These are phyloP conservation scores for Tylopilus sp. DNA, from an alignment of 1,284 basidiomycete genomes.

Conservation along the genomic window DNA sequence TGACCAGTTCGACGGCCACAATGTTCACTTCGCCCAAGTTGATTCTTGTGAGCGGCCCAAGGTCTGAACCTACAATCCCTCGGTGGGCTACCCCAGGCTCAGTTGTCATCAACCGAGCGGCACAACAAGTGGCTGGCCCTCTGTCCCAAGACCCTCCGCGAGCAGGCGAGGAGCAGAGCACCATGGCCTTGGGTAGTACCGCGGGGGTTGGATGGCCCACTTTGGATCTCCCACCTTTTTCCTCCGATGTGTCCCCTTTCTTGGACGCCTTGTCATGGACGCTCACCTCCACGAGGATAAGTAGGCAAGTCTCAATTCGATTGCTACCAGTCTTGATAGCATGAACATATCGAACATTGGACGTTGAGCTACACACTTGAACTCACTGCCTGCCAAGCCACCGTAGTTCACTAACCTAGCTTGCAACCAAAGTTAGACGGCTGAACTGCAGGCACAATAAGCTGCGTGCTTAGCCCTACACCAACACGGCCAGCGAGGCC, in stretches of 20 bases:
- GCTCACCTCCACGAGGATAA: conserved; percentile 4
- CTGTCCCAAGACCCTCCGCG: conserved; percentile 38
- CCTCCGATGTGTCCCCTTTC: conserved; percentile 17
- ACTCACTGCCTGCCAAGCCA: neutral
- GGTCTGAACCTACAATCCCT: conserved; percentile 46
- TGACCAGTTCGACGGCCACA: conserved; percentile 46
- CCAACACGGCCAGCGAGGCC: neutral
- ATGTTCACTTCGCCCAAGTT: conserved; percentile 40
- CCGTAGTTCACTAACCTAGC: neutral
- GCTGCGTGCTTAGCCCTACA: too few relatives aligned
- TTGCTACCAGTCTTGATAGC: neutral
- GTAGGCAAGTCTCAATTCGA: conserved; percentile 6
- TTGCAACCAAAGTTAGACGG: neutral
- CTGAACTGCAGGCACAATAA: too few relatives aligned
- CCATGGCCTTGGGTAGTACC: conserved; percentile 36
- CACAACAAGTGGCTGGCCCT: conserved; percentile 34
- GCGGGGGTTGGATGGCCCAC: conserved; percentile 38
- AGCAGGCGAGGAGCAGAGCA: conserved; percentile 36
- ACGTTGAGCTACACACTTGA: neutral
- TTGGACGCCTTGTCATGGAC: conserved; percentile 20
- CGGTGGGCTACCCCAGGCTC: conserved; percentile 44
- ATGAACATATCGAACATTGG: too few relatives aligned
- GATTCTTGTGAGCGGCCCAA: conserved; percentile 44
- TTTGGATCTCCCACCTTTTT: conserved; percentile 9
- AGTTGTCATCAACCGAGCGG: conserved; percentile 40